Evolutionary conservation across 2,329 filamentous ascomycete genomes (phyloP).

Genomic region (Pestalotiopsis sp.): DNA sequence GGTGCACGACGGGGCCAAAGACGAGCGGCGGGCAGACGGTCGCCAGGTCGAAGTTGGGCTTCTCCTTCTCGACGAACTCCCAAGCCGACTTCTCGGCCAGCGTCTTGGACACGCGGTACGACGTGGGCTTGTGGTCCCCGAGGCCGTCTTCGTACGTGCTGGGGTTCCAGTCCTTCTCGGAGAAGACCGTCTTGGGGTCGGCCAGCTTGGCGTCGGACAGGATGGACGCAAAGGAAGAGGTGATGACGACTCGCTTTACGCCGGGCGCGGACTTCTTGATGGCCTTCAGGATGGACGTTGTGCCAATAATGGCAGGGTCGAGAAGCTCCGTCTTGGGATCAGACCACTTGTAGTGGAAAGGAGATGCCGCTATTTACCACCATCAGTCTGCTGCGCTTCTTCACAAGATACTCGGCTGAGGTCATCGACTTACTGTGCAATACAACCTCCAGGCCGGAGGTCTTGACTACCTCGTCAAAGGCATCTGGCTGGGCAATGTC

Average conservation of each 20-base stretch:
- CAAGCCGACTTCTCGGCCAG: conserved; percentile 56
- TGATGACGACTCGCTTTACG: conserved; percentile 73
- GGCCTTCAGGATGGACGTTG: conserved; percentile 72
- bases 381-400: not conserved
- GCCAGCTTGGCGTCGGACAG: conserved; percentile 38
- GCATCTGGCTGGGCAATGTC: conserved; percentile 76
- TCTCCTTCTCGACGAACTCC: conserved; percentile 49
- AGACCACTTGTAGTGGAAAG: conserved; percentile 57
- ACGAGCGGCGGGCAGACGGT: conserved; percentile 60
- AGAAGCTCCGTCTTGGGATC: conserved; percentile 57
- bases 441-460: conserved; percentile 55
- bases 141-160: conserved; percentile 48
- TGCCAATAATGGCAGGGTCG: conserved; percentile 60
- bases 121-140: conserved; percentile 38
- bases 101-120: conserved; percentile 59
- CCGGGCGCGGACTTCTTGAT: conserved; percentile 58
- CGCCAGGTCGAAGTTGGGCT: conserved; percentile 51
- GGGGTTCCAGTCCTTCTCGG: conserved; percentile 57
- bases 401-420: not conserved
- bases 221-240: conserved; percentile 58
- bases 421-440: conserved; percentile 46
- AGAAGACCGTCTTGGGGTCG: conserved; percentile 44
- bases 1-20: conserved; percentile 54
- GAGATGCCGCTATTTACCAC: conserved; percentile 48
- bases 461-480: conserved; percentile 66